Evolutionary conservation across 148 eudicot species (phyloP), one percentile per base, ranked within the genome.

Genomic region (Beta vulgaris): DNA sequence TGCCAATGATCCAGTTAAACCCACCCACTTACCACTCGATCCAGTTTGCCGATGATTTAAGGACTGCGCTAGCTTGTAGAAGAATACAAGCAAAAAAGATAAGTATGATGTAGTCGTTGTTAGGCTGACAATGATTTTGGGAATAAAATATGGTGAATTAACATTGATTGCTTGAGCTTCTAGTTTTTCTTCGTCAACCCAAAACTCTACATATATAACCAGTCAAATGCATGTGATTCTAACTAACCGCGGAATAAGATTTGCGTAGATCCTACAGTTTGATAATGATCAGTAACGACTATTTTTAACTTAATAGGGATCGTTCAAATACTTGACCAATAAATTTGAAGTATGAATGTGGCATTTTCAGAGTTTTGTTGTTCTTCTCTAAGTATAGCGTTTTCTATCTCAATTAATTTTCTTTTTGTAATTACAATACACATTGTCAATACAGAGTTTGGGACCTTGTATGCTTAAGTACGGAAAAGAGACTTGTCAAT

Each of bases 241-340:
- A 60, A 69, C 74, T 69, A 46, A 35, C 29, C n/a, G 11, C n/a
- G 11, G 16, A 61, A 31, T 4, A 29, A 58, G 29, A 69, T 55
- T 59, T 12, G 43, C 15, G 13, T 23, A 60, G 74, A 60, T 39
- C 16, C 2, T 37, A 61, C 64, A 53, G 64, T 31, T 40, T 71
- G 55, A 62, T 54, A 65, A 15, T 26, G 74, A 77, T 69, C 37
- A 9, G 16, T 34, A 60, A 77, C 68, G 3, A 44, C 28, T 37
- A 39, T 53, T n/a, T 4, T 55, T 68, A 76, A 68, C n/a, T 29
- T 57, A 54, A 55, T 53, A 14, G 0, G 39, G 37, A 28, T 66
- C 7, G 34, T 28, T 4, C 35, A 29, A 42, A 18, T 12, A 48
- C 36, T 29, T 32, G 37, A 49, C 35, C 36, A 9, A 13, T 60